Evolutionary conservation across 352 stramenopile genomes (phyloP).

Genomic region (Globisporangium iwayamae): DNA sequence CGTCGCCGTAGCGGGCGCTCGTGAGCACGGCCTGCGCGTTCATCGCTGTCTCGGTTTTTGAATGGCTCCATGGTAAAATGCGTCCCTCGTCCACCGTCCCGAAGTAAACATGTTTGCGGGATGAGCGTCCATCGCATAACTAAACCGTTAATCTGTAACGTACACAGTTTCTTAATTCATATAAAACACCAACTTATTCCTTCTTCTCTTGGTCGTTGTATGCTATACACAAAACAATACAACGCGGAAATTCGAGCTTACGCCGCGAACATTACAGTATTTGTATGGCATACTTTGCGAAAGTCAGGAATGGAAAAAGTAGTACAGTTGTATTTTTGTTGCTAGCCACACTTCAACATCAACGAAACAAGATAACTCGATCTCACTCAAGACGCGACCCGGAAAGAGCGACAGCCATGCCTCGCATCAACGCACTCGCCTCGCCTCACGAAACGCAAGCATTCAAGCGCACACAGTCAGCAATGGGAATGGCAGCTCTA

Average conservation of each 20-base stretch:
- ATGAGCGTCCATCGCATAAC: too few species aligned
- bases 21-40: conserved; percentile 56
- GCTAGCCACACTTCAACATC: background rate
- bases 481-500: background rate
- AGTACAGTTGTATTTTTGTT: background rate
- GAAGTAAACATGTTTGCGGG: too few species aligned
- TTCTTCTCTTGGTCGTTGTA: too few species aligned
- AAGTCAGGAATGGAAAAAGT: too few species aligned
- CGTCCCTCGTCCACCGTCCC: background rate
- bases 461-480: background rate
- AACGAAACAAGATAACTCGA: background rate
- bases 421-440: background rate
- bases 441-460: background rate
- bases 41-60: conserved; percentile 1
- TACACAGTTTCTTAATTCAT: too few species aligned
- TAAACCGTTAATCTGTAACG: too few species aligned
- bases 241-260: too few species aligned
- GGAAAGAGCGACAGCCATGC: background rate
- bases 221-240: too few species aligned
- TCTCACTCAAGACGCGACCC: background rate
- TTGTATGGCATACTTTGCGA: too few species aligned
- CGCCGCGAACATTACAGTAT: too few species aligned
- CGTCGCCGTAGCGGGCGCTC: conserved; percentile 71
- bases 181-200: too few species aligned
- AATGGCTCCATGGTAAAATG: conserved; percentile 4